phyloP scores from a whole-genome alignment of 2,329 filamentous ascomycete genomes.

The Elsinoe ampelina region DNA sequence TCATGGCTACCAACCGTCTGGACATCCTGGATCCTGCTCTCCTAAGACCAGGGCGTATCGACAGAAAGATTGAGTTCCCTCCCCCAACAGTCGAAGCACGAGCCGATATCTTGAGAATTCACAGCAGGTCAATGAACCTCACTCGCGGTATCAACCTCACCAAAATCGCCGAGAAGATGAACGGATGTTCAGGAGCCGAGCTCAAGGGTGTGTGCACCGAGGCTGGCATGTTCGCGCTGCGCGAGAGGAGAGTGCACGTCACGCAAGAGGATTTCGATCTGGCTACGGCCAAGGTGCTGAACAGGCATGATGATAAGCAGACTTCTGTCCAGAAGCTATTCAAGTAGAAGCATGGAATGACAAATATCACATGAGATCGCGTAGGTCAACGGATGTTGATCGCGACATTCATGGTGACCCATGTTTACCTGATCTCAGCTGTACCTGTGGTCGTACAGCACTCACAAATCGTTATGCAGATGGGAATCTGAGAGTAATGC shows the following conservation, averaged over 20 bases:
- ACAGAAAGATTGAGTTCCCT: slow-evolving; percentile 97
- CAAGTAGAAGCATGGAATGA: slow-evolving; percentile 45
- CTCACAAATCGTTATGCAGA: too few species aligned
- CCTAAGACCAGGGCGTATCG: slow-evolving; percentile 81
- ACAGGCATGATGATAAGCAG: slow-evolving; percentile 99
- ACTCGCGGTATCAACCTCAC: slow-evolving; percentile 94
- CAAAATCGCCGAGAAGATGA: slow-evolving; percentile 99
- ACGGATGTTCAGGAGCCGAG: slow-evolving; percentile 94
- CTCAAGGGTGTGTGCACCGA: slow-evolving; percentile 98
- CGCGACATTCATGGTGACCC: too few species aligned
- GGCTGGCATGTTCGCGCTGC: slow-evolving; percentile 93
- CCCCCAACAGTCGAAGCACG: slow-evolving; percentile 95
- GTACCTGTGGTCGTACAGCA: too few species aligned
- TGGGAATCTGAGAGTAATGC: too few species aligned
- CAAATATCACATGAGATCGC: neutral
- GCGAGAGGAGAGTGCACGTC: slow-evolving; percentile 92
- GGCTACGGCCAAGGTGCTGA: slow-evolving; percentile 96
- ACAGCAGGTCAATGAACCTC: slow-evolving; percentile 96
- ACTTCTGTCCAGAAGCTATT: slow-evolving; percentile 80
- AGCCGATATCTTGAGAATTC: slow-evolving; percentile 93
- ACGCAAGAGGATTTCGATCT: slow-evolving; percentile 99
- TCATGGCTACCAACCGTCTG: slow-evolving; percentile 98
- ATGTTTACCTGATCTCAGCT: too few species aligned
- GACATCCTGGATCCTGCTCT: slow-evolving; percentile 93
- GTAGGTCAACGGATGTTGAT: neutral